Conservation (phyloP, 306 rosid genomes). For the Astragalus glycyphyllos region DNA sequence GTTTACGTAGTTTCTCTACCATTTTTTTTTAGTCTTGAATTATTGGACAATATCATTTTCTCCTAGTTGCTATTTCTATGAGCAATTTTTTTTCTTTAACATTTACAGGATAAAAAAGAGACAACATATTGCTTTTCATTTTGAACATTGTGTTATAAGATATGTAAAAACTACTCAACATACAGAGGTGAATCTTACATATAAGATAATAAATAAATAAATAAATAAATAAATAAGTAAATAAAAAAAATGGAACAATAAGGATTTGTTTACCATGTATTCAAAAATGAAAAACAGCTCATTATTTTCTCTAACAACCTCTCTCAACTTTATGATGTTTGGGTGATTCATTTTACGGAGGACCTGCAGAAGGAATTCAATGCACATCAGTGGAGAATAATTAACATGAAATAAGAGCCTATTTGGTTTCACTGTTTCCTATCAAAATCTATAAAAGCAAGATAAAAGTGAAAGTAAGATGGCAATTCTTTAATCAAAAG, state of each 20-base stretch:
- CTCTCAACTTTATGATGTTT: slow-evolving; percentile 82
- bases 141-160: slow-evolving; percentile 3
- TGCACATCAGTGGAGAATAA: slow-evolving; percentile 41
- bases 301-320: slow-evolving; percentile 73
- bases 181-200: not conserved
- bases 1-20: slow-evolving; percentile 23
- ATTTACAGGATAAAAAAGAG: slow-evolving; percentile 25
- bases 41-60: slow-evolving; percentile 16
- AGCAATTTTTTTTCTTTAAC: slow-evolving; percentile 19
- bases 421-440: slow-evolving; percentile 11
- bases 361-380: slow-evolving; percentile 56
- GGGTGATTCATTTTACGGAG: slow-evolving; percentile 81
- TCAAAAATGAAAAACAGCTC: slow-evolving; percentile 85
- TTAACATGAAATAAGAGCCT: slow-evolving; percentile 18
- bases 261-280: slow-evolving; percentile 66
- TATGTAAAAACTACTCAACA: slow-evolving; percentile 13
- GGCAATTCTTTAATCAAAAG: not conserved
- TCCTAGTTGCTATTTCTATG: slow-evolving; percentile 21
- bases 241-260: not conserved
- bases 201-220: slow-evolving; percentile 12
- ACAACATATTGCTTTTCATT: slow-evolving; percentile 20
- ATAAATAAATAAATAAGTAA: slow-evolving; percentile 18
- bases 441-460: not conserved
- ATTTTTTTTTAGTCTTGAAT: slow-evolving; percentile 17
- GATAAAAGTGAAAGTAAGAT: too few species aligned